These are phyloP conservation scores for Nephelium lappaceum DNA, from an alignment of 345 rosid species.

Conservation along the genomic window DNA sequence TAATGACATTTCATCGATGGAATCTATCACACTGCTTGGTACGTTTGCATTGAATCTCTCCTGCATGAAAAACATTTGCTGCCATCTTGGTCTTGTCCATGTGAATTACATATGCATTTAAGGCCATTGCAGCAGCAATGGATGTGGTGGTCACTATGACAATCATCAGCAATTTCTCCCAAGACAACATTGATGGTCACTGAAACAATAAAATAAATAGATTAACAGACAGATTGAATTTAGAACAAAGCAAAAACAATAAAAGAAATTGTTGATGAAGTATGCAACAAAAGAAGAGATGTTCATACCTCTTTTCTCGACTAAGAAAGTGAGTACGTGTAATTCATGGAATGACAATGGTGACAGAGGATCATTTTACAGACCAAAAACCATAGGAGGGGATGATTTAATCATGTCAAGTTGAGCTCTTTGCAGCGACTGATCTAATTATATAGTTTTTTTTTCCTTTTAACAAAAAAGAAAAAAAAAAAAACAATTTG, in stretches of 20 bases:
- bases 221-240: neutral
- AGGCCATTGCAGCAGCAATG: slow-evolving; percentile 28
- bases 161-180: slow-evolving; percentile 25
- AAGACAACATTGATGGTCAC: slow-evolving; percentile 26
- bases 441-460: no score
- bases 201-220: neutral
- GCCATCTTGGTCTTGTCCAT: slow-evolving; percentile 48
- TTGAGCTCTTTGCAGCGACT: no score
- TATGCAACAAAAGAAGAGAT: neutral
- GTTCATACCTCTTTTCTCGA: neutral
- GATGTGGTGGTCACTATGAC: slow-evolving; percentile 28
- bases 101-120: slow-evolving; percentile 64
- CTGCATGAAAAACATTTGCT: slow-evolving; percentile 1
- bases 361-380: no score
- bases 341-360: neutral
- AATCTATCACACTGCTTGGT: slow-evolving; percentile 36
- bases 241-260: neutral
- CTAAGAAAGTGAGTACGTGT: neutral
- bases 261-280: neutral
- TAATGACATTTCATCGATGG: slow-evolving; percentile 36
- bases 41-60: slow-evolving; percentile 32
- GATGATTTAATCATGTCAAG: no score
- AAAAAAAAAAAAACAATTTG: no score
- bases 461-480: no score
- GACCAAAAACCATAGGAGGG: no score